Evolutionary conservation across 139 green algal species (phyloP), one percentile per base, ranked within the genome.

Genomic region (Chlamydomonas asymmetrica): DNA sequence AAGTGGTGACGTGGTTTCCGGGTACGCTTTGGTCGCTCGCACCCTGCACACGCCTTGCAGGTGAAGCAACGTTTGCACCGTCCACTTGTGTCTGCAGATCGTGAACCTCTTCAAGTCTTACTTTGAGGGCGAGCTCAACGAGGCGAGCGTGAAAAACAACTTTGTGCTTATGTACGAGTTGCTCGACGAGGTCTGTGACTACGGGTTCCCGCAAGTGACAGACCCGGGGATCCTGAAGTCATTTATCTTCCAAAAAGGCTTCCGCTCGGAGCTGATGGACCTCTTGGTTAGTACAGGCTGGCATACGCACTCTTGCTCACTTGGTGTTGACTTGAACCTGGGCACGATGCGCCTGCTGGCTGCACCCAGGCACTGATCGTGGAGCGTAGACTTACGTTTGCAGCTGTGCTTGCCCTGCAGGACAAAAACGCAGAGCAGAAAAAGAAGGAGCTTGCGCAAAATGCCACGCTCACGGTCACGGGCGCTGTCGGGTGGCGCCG

Each of bases 161-260:
- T 98, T 98, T 86, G 82, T 98, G n/a, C 85, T 98, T 13, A 97
- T 98, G 65, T 98, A 98, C 78, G 94, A 98, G 85, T 83, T 98
- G 70, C 85, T 98, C 37, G 94, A 98, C 83, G 91, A 96, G 71
- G 84, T 81, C 22, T 84, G 97, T 71, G 94, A 98, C 85, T 93
- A 92, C 81, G 94, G 94, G 0, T 96, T 94, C 57, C 94, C 94
- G 25, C 94, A 98, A 76, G 82, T 89, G 62, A 91, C 95, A 22
- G 92, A 97, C 57, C 86, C 92, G 0, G 82, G 92, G 6, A 87
- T 96, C 22, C 77, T 98, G 23, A 98, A 98, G 83, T 79, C 80
- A 57, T 96, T 97, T 80, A 98, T 99, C 64, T 95, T 97, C 52
- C 94, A 99, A 72, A 97, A 97, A 71, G 85, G 83, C n/a, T 82